These are phyloP conservation scores for Ogataea ramenticola DNA, from an alignment of 805 yeast species.

Conservation along the genomic window DNA sequence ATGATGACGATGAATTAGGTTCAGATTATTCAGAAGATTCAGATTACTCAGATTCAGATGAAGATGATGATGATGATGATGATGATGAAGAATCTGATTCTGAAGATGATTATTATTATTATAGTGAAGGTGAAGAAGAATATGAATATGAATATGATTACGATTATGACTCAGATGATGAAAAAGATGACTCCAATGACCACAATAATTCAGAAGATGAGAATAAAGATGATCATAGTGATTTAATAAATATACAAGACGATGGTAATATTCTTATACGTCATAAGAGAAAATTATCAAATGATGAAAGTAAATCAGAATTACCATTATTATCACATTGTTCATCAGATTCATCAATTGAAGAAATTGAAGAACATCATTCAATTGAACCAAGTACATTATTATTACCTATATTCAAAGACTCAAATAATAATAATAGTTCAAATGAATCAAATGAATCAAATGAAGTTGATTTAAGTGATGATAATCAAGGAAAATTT, in stretches of 20 bases:
- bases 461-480: background rate
- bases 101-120: conserved; percentile 13
- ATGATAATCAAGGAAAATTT: background rate
- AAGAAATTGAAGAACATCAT: conserved; percentile 7
- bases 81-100: conserved; percentile 10
- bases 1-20: conserved; percentile 27
- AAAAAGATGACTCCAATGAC: conserved; percentile 2
- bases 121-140: conserved; percentile 8
- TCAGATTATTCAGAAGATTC: conserved; percentile 12
- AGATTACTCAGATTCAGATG: conserved; percentile 18
- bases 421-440: background rate
- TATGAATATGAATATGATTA: conserved; percentile 3
- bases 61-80: conserved; percentile 13
- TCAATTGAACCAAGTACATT: background rate
- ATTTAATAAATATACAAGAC: conserved; percentile 2
- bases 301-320: conserved; percentile 7
- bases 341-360: conserved; percentile 21
- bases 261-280: conserved; percentile 4
- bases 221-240: conserved; percentile 2
- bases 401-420: background rate
- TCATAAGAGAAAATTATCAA: background rate
- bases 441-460: background rate
- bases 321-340: conserved; percentile 22
- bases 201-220: conserved; percentile 2
- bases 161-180: conserved; percentile 2